These are phyloP conservation scores for Pinguiococcus pyrenoidosus DNA, from an alignment of 108 stramenopile species.

Conservation along the genomic window DNA sequence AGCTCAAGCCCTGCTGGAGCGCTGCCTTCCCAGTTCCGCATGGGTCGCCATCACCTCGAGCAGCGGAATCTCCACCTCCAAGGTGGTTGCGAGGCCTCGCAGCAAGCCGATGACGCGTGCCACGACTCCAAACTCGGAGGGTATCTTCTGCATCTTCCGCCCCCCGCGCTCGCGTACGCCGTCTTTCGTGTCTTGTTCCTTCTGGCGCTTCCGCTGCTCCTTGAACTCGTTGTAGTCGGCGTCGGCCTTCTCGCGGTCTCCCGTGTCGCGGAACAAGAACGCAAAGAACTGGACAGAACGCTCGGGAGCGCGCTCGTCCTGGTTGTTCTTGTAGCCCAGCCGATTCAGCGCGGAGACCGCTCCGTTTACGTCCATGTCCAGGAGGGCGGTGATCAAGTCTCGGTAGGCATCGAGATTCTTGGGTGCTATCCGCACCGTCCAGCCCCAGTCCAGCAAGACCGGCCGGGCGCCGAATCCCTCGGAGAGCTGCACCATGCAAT, in stretches of 20 bases:
- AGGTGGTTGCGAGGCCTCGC: background rate
- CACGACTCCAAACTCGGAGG: background rate
- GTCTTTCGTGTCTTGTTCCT: background rate
- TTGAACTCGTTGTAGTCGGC: background rate
- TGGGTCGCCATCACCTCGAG: background rate
- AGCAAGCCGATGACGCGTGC: background rate
- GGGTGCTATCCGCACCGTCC: background rate
- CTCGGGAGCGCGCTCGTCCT: background rate
- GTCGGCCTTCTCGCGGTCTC: background rate
- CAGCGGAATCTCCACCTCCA: background rate
- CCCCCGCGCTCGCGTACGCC: background rate
- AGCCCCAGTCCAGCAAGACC: background rate
- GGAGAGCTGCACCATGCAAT: background rate
- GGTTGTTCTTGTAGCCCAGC: background rate
- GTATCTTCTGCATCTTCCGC: background rate
- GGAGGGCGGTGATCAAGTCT: background rate
- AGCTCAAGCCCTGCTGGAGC: background rate
- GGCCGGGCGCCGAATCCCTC: background rate
- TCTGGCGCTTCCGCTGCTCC: background rate
- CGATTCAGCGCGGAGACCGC: background rate
- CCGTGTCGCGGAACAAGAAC: background rate
- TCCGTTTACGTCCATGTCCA: background rate
- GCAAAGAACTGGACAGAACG: background rate
- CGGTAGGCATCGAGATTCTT: background rate
- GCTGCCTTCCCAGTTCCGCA: background rate